phyloP scores from a whole-genome alignment of 2,329 filamentous ascomycete species.

The Exserohilum rostratum region DNA sequence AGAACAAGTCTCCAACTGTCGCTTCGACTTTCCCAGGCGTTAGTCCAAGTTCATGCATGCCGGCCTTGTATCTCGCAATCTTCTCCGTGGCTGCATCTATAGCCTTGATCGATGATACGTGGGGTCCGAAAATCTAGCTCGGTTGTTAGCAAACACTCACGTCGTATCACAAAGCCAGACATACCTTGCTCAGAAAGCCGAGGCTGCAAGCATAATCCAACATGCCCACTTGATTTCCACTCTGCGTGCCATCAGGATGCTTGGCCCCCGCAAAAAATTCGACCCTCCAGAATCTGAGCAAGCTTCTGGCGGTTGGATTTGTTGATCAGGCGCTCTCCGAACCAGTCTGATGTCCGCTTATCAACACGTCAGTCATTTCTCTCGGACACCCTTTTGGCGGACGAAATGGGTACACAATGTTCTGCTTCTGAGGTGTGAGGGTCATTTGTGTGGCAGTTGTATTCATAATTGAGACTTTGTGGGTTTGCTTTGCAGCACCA shows the following conservation, averaged over 20 bases:
- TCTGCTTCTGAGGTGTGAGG: neutral
- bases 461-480: neutral
- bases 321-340: constrained; percentile 13
- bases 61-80: constrained; percentile 10
- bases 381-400: neutral
- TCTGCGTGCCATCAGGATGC: neutral
- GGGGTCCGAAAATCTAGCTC: constrained; percentile 8
- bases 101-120: constrained; percentile 10
- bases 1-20: constrained; percentile 1
- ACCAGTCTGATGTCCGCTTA: constrained; percentile 10
- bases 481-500: neutral
- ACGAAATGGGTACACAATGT: neutral
- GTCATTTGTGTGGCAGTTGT: neutral
- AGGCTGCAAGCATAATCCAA: constrained; percentile 15
- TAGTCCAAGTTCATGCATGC: neutral
- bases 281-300: neutral
- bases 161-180: neutral
- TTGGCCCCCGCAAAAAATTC: neutral
- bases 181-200: constrained; percentile 10
- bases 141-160: neutral
- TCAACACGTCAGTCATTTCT: neutral
- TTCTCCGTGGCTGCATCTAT: constrained; percentile 10
- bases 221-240: constrained; percentile 1
- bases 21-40: neutral
- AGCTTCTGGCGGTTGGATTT: constrained; percentile 1